Conservation (phyloP, 2,329 filamentous ascomycete species). For the Trichoderma citrinoviride region DNA sequence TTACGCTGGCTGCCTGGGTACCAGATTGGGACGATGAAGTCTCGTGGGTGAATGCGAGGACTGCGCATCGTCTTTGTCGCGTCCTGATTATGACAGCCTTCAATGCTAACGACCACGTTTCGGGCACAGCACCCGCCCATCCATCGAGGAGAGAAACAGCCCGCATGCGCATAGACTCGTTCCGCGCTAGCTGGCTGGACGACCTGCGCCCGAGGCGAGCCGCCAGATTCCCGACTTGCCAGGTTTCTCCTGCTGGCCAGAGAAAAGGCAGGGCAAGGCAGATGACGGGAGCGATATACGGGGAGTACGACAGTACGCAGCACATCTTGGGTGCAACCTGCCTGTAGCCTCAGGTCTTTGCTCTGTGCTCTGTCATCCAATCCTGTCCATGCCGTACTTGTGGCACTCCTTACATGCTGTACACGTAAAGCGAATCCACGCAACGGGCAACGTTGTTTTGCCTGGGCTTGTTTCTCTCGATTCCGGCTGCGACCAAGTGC, state of each 20-base stretch:
- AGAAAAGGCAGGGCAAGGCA: neutral
- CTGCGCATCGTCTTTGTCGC: neutral
- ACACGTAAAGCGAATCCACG: neutral
- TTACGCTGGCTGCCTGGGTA: neutral
- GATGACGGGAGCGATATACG: no score
- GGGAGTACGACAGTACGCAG: no score
- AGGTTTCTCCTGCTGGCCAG: neutral
- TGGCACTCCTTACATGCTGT: neutral
- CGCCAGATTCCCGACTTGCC: constrained; percentile 18
- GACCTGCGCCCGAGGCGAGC: neutral
- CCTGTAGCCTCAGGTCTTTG: neutral
- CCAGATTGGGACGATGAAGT: neutral
- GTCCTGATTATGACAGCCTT: neutral
- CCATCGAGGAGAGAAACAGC: neutral
- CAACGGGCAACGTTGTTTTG: constrained; percentile 13
- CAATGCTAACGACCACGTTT: no score
- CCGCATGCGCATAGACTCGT: neutral
- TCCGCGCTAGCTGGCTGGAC: neutral
- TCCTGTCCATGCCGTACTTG: neutral
- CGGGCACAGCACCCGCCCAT: no score
- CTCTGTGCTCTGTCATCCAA: neutral
- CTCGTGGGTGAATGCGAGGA: neutral
- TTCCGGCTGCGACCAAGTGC: constrained; percentile 4
- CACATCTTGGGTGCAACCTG: neutral
- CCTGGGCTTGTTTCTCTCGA: neutral